Conservation (phyloP, 768 basidiomycete genomes). For the Psilocybe cubensis region DNA sequence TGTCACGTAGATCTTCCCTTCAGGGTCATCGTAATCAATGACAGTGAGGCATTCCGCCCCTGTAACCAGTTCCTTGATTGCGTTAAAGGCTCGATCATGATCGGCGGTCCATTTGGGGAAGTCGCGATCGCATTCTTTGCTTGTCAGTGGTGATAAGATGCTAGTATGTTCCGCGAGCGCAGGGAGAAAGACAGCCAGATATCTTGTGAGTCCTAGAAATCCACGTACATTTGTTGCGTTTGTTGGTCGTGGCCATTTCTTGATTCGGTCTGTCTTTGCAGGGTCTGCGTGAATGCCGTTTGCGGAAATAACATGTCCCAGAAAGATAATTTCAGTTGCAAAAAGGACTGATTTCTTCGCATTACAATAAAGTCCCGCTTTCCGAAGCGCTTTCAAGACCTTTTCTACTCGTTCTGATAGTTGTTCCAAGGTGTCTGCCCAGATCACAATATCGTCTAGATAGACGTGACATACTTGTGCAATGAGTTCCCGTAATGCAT, state of each 20-base stretch:
- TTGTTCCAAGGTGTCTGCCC: background rate
- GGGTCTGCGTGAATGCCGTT: slow-evolving; percentile 32
- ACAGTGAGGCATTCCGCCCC: slow-evolving; percentile 16
- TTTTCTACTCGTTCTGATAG: background rate
- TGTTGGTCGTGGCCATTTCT: slow-evolving; percentile 33
- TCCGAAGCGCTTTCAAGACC: slow-evolving; percentile 17
- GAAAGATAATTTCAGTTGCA: slow-evolving; percentile 27
- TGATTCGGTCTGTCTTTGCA: slow-evolving; percentile 28
- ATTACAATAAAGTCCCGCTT: slow-evolving; percentile 14
- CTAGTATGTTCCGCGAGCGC: slow-evolving; percentile 29
- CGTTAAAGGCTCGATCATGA: slow-evolving; percentile 29
- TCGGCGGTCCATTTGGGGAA: slow-evolving; percentile 30
- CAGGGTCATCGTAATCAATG: slow-evolving; percentile 19
- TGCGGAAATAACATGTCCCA: slow-evolving; percentile 34
- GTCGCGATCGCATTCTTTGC: slow-evolving; percentile 22
- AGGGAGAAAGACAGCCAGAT: slow-evolving; percentile 32
- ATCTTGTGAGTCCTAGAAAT: slow-evolving; percentile 35
- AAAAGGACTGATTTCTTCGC: slow-evolving; percentile 16
- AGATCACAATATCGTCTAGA: background rate
- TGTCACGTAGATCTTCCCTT: slow-evolving; percentile 32
- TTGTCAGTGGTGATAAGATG: slow-evolving; percentile 29
- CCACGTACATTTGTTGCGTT: slow-evolving; percentile 29
- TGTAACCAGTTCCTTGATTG: slow-evolving; percentile 28
- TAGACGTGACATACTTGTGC: background rate
- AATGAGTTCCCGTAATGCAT: background rate